A percentile compares a stretch with the other conserved stretches of the same genome.
phyloP scores from a whole-genome alignment of 1,284 basidiomycete species.

The Clitocybe nebularis region DNA sequence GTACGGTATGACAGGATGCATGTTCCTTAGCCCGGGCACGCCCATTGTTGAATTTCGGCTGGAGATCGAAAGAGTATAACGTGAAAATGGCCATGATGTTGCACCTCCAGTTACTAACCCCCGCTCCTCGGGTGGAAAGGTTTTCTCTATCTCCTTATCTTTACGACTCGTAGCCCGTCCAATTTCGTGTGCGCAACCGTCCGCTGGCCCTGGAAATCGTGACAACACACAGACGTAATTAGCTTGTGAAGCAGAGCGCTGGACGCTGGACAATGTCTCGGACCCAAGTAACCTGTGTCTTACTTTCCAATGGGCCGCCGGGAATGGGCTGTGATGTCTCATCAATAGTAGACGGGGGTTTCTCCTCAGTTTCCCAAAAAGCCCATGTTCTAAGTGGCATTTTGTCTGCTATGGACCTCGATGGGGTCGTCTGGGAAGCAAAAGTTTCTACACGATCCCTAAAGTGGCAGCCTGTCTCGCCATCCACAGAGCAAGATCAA shows the following conservation, averaged over 20 bases:
- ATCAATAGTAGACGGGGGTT: neutral
- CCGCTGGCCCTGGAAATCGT: conserved; percentile 10
- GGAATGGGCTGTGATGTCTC: conserved; percentile 8
- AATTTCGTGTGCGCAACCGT: conserved; percentile 2
- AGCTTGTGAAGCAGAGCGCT: conserved; percentile 9
- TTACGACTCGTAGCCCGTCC: conserved; percentile 2
- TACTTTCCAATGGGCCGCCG: conserved; percentile 3
- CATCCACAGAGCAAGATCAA: no score
- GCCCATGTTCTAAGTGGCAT: neutral
- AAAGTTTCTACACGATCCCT: no score
- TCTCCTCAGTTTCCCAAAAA: no score
- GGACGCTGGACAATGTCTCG: conserved; percentile 9
- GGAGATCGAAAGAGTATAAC: conserved; percentile 3
- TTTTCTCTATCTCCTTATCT: conserved; percentile 1
- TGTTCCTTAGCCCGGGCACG: conserved; percentile 2
- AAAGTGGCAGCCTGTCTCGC: no score
- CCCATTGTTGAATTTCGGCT: conserved; percentile 9
- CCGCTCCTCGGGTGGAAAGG: conserved; percentile 10
- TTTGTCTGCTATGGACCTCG: neutral
- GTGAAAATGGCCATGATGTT: conserved; percentile 11
- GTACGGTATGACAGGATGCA: conserved; percentile 13
- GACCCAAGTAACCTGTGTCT: conserved; percentile 10
- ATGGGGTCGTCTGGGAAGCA: neutral
- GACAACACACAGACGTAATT: neutral
- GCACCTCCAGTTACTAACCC: conserved; percentile 1